These are phyloP conservation scores for Xerocomellus dryophilus DNA, from an alignment of 768 basidiomycete species.

Conservation along the genomic window DNA sequence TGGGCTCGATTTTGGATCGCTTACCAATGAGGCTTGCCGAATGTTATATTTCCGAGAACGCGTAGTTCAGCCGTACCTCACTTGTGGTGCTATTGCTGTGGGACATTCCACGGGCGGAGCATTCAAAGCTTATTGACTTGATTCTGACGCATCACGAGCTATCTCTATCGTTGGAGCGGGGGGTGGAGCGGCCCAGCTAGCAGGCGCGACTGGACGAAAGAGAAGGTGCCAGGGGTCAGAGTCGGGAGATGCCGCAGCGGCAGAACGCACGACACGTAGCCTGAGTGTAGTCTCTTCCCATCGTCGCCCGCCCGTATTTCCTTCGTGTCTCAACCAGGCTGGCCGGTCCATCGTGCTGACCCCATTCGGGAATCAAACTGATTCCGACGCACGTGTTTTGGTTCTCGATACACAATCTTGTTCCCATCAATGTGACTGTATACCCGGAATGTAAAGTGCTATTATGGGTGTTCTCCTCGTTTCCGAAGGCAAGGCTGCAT, in stretches of 20 bases:
- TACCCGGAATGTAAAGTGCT: not conserved
- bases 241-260: too few relatives aligned
- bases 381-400: not conserved
- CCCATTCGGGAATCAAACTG: not conserved
- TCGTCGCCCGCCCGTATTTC: too few relatives aligned
- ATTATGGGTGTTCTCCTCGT: not conserved
- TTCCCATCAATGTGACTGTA: not conserved
- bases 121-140: conserved; percentile 7
- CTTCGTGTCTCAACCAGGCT: too few relatives aligned
- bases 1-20: not conserved
- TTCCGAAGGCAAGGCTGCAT: not conserved
- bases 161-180: too few relatives aligned
- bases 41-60: not conserved
- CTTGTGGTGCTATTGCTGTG: not conserved
- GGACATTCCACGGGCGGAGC: conserved; percentile 5
- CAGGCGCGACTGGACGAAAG: too few relatives aligned
- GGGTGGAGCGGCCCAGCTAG: too few relatives aligned
- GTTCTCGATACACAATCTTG: not conserved
- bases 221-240: too few relatives aligned
- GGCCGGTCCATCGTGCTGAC: too few relatives aligned
- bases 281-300: too few relatives aligned
- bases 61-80: not conserved
- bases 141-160: not conserved
- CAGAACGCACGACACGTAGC: too few relatives aligned
- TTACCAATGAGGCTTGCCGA: not conserved